Evolutionary conservation across 176 grass and related monocot genomes (phyloP).

Genomic region (Zea luxurians): DNA sequence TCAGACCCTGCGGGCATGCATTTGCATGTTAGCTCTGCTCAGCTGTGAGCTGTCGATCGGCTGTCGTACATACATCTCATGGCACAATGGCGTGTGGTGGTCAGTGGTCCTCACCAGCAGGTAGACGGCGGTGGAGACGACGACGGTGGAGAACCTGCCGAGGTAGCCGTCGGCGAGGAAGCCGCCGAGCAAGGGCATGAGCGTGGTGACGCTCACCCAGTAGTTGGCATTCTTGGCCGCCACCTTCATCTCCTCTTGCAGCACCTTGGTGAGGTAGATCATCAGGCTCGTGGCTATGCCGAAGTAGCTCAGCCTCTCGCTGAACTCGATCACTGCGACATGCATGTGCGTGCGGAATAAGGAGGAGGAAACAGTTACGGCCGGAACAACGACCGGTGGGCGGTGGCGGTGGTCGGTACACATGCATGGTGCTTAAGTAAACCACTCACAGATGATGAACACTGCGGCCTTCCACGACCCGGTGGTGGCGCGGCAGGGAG

Average conservation of each 20-base stretch:
- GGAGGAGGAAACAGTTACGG: too few relatives aligned
- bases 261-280: slow-evolving; percentile 65
- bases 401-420: too few relatives aligned
- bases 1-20: slow-evolving; percentile 38
- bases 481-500: slow-evolving; percentile 53
- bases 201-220: slow-evolving; percentile 67
- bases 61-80: too few relatives aligned
- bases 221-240: slow-evolving; percentile 79
- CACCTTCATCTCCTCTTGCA: slow-evolving; percentile 67
- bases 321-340: slow-evolving; percentile 71
- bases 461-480: slow-evolving; percentile 71
- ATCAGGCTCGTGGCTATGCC: slow-evolving; percentile 76
- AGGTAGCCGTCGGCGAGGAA: slow-evolving; percentile 81
- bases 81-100: too few relatives aligned
- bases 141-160: slow-evolving; percentile 60
- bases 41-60: too few relatives aligned
- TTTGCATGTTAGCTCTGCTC: too few relatives aligned
- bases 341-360: too few relatives aligned
- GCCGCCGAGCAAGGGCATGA: slow-evolving; percentile 73
- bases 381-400: too few relatives aligned
- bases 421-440: too few relatives aligned
- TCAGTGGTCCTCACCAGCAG: slow-evolving; percentile 28
- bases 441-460: slow-evolving; percentile 71
- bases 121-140: slow-evolving; percentile 61
- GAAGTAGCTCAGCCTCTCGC: slow-evolving; percentile 81